These are phyloP conservation scores for Phytophthora sansomeana DNA, from an alignment of 352 stramenopile genomes.

Conservation along the genomic window DNA sequence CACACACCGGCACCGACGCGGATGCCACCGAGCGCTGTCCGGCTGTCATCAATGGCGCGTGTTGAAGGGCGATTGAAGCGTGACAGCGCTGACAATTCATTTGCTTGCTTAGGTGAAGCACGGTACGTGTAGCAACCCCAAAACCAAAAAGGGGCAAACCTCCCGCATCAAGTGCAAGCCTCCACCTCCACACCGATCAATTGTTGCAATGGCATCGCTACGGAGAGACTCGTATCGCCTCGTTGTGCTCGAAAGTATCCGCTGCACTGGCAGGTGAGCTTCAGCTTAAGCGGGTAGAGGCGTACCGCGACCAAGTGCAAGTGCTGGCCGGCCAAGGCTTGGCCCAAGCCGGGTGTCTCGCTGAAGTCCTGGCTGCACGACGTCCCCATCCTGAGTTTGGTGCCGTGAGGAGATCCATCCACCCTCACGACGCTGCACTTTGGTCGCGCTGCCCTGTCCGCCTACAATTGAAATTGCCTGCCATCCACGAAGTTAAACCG, in stretches of 20 bases:
- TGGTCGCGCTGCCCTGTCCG: constrained; percentile 35
- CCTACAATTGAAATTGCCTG: constrained; percentile 42
- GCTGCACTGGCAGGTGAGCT: constrained; percentile 6
- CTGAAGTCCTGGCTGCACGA: constrained; percentile 27
- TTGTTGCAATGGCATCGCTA: constrained; percentile 27
- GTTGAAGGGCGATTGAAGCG: constrained; percentile 28
- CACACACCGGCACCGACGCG: not conserved
- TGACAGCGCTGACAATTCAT: constrained; percentile 37
- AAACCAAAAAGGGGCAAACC: constrained; percentile 22
- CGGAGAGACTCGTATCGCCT: not conserved
- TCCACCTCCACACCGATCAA: constrained; percentile 7
- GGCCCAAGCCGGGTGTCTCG: constrained; percentile 5
- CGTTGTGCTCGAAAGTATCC: not conserved
- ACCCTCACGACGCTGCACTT: constrained; percentile 22
- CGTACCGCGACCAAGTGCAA: constrained; percentile 1
- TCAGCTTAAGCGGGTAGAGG: constrained; percentile 20
- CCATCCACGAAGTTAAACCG: constrained; percentile 33
- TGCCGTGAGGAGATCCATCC: constrained; percentile 43
- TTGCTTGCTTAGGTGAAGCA: constrained; percentile 39
- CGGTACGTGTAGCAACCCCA: constrained; percentile 9
- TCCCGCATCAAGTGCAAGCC: constrained; percentile 21
- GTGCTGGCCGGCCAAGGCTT: constrained; percentile 7
- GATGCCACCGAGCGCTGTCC: constrained; percentile 1
- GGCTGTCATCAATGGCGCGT: constrained; percentile 34
- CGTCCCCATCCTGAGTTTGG: constrained; percentile 36